Base-by-base conservation (phyloP, 805 yeast species). In the Starmerella sirachaensis region DNA sequence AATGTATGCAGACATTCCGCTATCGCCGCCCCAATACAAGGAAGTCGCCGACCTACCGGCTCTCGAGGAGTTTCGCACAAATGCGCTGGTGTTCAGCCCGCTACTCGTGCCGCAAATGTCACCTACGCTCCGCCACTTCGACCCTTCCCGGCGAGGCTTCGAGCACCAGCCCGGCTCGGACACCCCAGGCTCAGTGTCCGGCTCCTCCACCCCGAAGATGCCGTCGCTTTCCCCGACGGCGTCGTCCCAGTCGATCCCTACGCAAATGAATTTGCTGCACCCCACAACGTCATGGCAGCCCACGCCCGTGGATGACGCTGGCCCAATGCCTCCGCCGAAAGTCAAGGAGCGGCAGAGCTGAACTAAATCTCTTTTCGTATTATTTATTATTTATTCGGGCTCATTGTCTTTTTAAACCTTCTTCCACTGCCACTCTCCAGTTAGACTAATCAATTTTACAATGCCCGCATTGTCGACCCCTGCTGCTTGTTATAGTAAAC, bases 1-100 rank as follows among this genome's bases (percentile, higher is more conserved):
- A 1, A 80, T 85, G 16, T 91, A 91, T 53, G 83, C 74, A 37
- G 88, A 84, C 48, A 85, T 91, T 16, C 74, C 93, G 0, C 65
- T 83, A 29, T 74, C 86, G 17, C 98, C 98, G 0, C 98, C 98
- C 1, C 73, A 75, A 2, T 88, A 91, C 57, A 67, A 61, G 26
- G 44, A 42, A 12, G 49, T 57, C 1, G 54, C 52, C n/a, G 43
- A 40, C 21, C 37, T 47, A 21, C 54, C 57, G 11, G 33, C 46
- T 8, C 33, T 55, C 16, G 57, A 50, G 41, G 57, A 51, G 38
- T 35, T 40, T 39, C 40, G 31, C 17, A 31, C 50, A 10, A 46
- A 38, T 14, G 25, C 38, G 25, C 40, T 50, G 35, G 40, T 43
- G 7, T 50, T 48, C 42, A 46, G 51, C 22, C 53, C 53, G 11